These are phyloP conservation scores for Clarireedia sp. DNA, from an alignment of 2,329 filamentous ascomycete genomes.

Conservation along the genomic window DNA sequence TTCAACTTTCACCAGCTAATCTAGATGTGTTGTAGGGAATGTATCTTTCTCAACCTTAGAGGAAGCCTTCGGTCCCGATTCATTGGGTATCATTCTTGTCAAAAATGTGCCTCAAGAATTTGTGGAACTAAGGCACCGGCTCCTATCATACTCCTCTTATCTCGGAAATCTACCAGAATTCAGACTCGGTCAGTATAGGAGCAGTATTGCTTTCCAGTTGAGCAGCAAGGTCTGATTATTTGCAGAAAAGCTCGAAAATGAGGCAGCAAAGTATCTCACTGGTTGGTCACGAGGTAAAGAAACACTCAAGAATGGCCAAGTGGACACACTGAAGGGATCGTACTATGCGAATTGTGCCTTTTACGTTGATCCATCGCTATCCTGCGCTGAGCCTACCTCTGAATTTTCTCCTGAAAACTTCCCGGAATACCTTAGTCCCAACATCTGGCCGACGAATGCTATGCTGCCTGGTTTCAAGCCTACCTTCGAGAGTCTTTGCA, in stretches of 20 bases:
- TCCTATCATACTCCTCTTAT: conserved; percentile 83
- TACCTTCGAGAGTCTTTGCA: conserved; percentile 68
- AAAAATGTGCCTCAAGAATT: conserved; percentile 73
- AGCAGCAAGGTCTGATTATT: conserved; percentile 11
- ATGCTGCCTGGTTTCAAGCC: conserved; percentile 68
- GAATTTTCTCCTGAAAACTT: conserved; percentile 56
- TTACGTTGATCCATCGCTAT: conserved; percentile 56
- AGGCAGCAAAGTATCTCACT: conserved; percentile 54
- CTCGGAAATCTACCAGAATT: conserved; percentile 69
- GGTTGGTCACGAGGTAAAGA: conserved; percentile 80
- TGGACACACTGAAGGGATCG: conserved; percentile 74
- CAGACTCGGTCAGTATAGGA: conserved; percentile 54
- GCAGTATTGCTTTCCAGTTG: background rate
- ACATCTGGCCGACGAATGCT: conserved; percentile 71
- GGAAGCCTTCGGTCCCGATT: conserved; percentile 81
- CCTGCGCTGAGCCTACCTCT: conserved; percentile 52
- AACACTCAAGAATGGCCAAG: conserved; percentile 67
- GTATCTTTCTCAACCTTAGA: conserved; percentile 62
- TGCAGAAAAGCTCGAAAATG: conserved; percentile 49
- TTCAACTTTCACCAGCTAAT: conserved; percentile 10
- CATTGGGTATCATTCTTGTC: conserved; percentile 88
- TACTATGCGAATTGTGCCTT: conserved; percentile 82
- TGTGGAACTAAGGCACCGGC: conserved; percentile 57
- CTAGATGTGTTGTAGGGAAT: conserved; percentile 39
- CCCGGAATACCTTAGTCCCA: conserved; percentile 81